phyloP scores from a whole-genome alignment of 169 alveolate genomes.

The Eimeria sp. region DNA sequence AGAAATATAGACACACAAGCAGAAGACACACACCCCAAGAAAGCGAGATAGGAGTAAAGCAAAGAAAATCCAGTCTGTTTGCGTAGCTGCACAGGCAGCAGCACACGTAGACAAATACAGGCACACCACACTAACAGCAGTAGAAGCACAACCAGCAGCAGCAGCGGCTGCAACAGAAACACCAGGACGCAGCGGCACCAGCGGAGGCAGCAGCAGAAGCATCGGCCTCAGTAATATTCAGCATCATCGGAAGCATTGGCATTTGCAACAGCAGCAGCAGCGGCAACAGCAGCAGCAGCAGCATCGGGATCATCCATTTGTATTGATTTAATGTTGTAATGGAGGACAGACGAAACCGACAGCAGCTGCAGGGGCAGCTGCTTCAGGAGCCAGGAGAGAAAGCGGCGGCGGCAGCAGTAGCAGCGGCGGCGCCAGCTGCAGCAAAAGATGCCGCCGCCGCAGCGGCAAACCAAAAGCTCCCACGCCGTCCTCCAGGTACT shows the following conservation, averaged over 20 bases:
- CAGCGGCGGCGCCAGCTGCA: conserved; percentile 9
- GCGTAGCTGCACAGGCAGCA: neutral
- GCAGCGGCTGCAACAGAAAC: neutral
- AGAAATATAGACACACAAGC: no score
- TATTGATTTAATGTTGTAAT: neutral
- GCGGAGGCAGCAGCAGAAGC: conserved; percentile 12
- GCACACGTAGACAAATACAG: neutral
- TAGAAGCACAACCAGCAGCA: neutral
- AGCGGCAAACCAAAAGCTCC: neutral
- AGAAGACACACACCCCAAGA: no score
- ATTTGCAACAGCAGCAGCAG: no score
- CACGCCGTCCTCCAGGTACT: neutral
- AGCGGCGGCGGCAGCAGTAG: neutral
- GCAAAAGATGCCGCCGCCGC: neutral
- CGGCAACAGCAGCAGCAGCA: no score
- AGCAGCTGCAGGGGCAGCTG: neutral
- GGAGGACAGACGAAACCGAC: neutral
- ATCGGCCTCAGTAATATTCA: neutral
- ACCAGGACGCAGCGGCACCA: neutral
- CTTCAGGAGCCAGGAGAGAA: neutral
- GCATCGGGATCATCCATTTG: no score
- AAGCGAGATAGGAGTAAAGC: no score
- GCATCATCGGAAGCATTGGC: neutral
- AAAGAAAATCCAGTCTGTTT: neutral
- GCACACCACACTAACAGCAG: neutral